Conservation (phyloP, 2,329 filamentous ascomycete species). For the Fusarium oligoseptatum region DNA sequence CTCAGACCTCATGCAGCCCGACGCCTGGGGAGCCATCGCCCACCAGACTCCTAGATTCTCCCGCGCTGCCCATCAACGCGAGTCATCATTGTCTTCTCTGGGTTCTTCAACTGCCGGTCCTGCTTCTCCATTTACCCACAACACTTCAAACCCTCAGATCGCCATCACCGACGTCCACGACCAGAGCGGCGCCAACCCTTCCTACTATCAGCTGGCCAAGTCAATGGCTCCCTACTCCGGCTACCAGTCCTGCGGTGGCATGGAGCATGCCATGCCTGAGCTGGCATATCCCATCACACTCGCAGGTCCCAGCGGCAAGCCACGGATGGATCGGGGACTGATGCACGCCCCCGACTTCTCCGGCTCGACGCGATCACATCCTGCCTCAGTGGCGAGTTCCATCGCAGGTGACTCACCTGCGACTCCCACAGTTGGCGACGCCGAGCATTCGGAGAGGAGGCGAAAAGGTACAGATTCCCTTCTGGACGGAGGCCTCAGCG, state of each 20-base stretch:
- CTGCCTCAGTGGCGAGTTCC: slow-evolving; percentile 70
- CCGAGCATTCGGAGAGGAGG: slow-evolving; percentile 62
- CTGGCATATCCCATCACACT: slow-evolving; percentile 58
- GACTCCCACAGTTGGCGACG: slow-evolving; percentile 66
- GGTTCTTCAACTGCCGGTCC: slow-evolving; percentile 71
- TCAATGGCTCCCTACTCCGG: slow-evolving; percentile 58
- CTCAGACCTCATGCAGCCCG: slow-evolving; percentile 57
- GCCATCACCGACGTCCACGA: slow-evolving; percentile 66
- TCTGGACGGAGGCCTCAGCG: slow-evolving; percentile 7
- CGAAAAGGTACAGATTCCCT: slow-evolving; percentile 65
- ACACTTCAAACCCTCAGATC: slow-evolving; percentile 70
- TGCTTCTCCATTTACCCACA: slow-evolving; percentile 69
- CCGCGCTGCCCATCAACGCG: slow-evolving; percentile 66
- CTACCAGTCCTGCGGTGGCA: slow-evolving; percentile 52
- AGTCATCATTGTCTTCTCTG: slow-evolving; percentile 72
- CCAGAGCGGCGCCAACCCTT: slow-evolving; percentile 49
- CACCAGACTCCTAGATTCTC: slow-evolving; percentile 56
- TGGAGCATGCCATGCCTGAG: slow-evolving; percentile 55
- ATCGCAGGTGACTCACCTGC: slow-evolving; percentile 70
- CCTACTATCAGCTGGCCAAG: slow-evolving; percentile 64
- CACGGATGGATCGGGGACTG: slow-evolving; percentile 57
- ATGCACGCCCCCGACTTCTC: slow-evolving; percentile 62
- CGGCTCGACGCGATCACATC: slow-evolving; percentile 60
- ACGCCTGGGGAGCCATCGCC: slow-evolving; percentile 55
- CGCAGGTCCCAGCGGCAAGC: slow-evolving; percentile 52